Conservation (phyloP, 345 rosid genomes). For the Acer saccharum region DNA sequence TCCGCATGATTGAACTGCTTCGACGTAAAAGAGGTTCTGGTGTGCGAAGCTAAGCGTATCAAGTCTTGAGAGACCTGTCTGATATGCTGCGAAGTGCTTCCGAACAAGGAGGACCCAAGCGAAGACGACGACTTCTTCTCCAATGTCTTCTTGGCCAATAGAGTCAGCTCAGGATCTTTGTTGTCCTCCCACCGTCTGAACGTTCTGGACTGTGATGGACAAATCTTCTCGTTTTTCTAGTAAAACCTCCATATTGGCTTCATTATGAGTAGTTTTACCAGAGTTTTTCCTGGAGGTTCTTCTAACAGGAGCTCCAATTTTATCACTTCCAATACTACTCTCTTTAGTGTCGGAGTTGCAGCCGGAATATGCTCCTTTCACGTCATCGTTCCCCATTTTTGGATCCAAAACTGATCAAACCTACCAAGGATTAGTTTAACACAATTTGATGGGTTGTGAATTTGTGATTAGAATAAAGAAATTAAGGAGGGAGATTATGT, state of each 20-base stretch:
- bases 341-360: constrained; percentile 52
- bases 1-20: constrained; percentile 57
- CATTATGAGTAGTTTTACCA: constrained; percentile 27
- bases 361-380: constrained; percentile 46
- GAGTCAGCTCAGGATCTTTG: constrained; percentile 69
- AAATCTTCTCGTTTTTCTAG: constrained; percentile 70
- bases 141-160: constrained; percentile 68
- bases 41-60: constrained; percentile 51
- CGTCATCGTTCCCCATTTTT: constrained; percentile 39
- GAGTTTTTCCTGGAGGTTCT: constrained; percentile 75
- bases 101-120: constrained; percentile 38
- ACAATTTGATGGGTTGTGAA: too few species aligned
- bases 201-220: constrained; percentile 80
- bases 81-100: constrained; percentile 64
- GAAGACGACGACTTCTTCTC: constrained; percentile 41
- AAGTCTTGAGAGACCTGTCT: constrained; percentile 86
- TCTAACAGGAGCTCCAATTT: constrained; percentile 40
- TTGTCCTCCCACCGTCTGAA: constrained; percentile 51
- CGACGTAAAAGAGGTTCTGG: constrained; percentile 40
- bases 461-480: too few species aligned
- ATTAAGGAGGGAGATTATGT: neutral
- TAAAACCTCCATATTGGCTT: constrained; percentile 72
- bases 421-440: too few species aligned
- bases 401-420: too few species aligned
- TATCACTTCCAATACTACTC: too few species aligned